These are phyloP conservation scores for Fusarium pilosicola DNA, from an alignment of 2,329 filamentous ascomycete species.

Conservation along the genomic window DNA sequence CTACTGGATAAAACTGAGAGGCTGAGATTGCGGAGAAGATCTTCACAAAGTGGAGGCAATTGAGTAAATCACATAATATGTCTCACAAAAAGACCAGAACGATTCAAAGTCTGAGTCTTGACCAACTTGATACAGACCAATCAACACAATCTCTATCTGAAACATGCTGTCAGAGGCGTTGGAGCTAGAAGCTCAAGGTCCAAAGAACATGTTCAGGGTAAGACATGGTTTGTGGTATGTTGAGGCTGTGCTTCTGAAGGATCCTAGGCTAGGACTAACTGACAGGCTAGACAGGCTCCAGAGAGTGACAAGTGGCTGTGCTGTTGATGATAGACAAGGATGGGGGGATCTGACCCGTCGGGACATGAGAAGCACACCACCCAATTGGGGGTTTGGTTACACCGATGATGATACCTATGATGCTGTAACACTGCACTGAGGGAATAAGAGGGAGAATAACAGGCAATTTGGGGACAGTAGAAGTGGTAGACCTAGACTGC, in stretches of 20 bases:
- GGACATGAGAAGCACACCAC: neutral
- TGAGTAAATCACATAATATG: neutral
- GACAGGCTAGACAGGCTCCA: neutral
- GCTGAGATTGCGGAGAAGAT: constrained; percentile 3
- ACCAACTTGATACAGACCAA: neutral
- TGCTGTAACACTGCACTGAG: neutral
- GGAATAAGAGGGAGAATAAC: neutral
- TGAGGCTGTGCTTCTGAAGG: constrained; percentile 31
- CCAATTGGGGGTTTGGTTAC: neutral
- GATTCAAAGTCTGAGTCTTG: neutral
- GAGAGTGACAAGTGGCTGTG: constrained; percentile 27
- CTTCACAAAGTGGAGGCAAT: neutral
- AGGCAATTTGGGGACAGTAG: neutral
- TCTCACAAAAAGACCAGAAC: neutral
- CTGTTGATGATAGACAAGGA: constrained; percentile 17
- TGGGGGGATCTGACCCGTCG: neutral
- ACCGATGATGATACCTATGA: constrained; percentile 1
- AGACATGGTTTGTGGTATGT: constrained; percentile 13
- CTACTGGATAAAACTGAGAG: neutral
- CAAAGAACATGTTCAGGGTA: constrained; percentile 9
- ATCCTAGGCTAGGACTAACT: neutral
- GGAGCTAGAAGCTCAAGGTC: neutral
- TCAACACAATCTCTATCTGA: constrained; percentile 1
- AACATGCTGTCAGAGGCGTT: constrained; percentile 10
- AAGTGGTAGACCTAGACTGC: neutral